These are phyloP conservation scores for Neurospora africana DNA, from an alignment of 495 filamentous ascomycete species.

Conservation along the genomic window DNA sequence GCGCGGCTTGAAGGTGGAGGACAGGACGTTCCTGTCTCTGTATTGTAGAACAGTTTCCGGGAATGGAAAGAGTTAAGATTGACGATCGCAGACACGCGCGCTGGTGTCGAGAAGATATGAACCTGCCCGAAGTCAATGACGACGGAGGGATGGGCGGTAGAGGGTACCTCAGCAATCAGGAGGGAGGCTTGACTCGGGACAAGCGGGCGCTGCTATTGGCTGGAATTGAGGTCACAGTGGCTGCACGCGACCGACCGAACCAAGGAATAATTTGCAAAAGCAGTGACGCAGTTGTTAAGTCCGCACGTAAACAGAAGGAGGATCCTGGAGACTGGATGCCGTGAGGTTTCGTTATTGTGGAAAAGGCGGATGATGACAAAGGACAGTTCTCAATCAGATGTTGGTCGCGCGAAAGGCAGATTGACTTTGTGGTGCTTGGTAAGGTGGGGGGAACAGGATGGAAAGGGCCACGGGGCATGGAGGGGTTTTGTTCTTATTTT, in stretches of 20 bases:
- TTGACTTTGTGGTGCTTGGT: not conserved
- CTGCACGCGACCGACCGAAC: conserved; percentile 10
- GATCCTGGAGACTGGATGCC: not conserved
- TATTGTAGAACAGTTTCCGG: not conserved
- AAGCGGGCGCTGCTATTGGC: not conserved
- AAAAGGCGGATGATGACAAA: not conserved
- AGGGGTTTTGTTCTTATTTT: conserved; percentile 2
- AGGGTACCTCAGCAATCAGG: not conserved
- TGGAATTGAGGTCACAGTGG: conserved; percentile 18
- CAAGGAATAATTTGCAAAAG: conserved; percentile 11
- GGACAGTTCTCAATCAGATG: not conserved
- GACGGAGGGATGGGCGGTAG: not conserved
- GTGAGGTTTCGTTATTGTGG: not conserved
- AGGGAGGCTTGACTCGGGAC: not conserved
- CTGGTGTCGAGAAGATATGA: conserved; percentile 12
- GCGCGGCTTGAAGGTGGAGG: not conserved
- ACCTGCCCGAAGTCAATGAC: not conserved
- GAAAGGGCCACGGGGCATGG: not conserved
- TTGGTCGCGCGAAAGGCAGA: not conserved
- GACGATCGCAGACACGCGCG: not conserved
- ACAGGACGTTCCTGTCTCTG: not conserved
- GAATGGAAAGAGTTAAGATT: not conserved
- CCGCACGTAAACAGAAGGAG: not conserved
- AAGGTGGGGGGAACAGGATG: not conserved
- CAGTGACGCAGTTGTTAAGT: not conserved